Evolutionary conservation across 2,329 filamentous ascomycete genomes (phyloP).

Genomic region (Colletotrichum cereale): DNA sequence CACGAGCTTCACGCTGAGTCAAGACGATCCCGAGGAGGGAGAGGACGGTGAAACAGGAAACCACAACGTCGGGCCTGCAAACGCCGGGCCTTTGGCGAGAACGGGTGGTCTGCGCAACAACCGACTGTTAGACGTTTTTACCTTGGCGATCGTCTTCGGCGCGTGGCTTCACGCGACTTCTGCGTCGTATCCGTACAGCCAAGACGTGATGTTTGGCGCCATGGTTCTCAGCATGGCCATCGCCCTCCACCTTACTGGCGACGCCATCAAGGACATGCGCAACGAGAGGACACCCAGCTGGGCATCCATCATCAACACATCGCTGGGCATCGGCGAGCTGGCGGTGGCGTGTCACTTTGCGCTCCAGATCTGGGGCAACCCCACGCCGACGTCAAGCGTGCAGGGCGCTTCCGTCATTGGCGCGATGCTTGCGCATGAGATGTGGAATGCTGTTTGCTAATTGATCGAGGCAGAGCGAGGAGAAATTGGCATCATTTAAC

Average conservation of each 20-base stretch:
- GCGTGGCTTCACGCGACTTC: slow-evolving; percentile 40
- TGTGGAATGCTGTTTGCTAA: slow-evolving; percentile 38
- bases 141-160: slow-evolving; percentile 32
- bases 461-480: background rate
- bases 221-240: slow-evolving; percentile 38
- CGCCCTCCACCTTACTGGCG: slow-evolving; percentile 35
- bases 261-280: slow-evolving; percentile 35
- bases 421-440: slow-evolving; percentile 36
- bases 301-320: slow-evolving; percentile 31
- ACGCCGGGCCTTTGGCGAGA: slow-evolving; percentile 1
- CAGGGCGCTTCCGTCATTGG: slow-evolving; percentile 38
- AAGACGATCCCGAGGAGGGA: slow-evolving; percentile 43
- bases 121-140: slow-evolving; percentile 38
- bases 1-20: slow-evolving; percentile 57
- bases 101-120: slow-evolving; percentile 34
- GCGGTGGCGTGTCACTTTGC: slow-evolving; percentile 36
- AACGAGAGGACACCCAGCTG: slow-evolving; percentile 26
- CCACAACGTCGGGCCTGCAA: slow-evolving; percentile 8
- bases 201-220: slow-evolving; percentile 40
- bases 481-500: background rate
- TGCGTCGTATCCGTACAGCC: slow-evolving; percentile 34
- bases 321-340: slow-evolving; percentile 37
- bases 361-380: slow-evolving; percentile 35
- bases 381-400: slow-evolving; percentile 18
- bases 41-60: slow-evolving; percentile 10